Conservation (phyloP, 2,329 filamentous ascomycete species). For the Sordariomycetes sp. region DNA sequence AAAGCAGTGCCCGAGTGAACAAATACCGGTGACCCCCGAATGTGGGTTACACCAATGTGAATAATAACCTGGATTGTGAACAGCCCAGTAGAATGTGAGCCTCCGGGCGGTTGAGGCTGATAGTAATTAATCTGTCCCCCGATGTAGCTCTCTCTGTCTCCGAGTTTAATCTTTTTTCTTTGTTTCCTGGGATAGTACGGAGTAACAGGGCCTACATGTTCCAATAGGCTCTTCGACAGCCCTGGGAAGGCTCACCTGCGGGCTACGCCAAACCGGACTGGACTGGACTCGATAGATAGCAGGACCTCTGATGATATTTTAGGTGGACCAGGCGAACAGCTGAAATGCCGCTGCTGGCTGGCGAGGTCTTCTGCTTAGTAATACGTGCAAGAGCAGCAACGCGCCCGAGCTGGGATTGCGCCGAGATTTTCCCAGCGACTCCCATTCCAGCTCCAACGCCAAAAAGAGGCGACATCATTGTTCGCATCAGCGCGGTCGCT, state of each 20-base stretch:
- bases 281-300: no score
- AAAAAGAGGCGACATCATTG: not conserved
- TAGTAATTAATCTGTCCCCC: no score
- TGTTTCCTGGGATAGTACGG: no score
- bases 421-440: not conserved
- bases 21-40: not conserved
- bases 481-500: not conserved
- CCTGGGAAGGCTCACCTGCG: no score
- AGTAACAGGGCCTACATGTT: no score
- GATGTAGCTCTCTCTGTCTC: no score
- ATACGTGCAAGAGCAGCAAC: not conserved
- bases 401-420: not conserved
- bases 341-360: not conserved
- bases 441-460: not conserved
- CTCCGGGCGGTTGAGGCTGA: not conserved
- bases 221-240: not conserved
- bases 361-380: not conserved
- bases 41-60: not conserved
- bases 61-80: not conserved
- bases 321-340: no score
- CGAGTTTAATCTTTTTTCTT: no score
- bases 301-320: no score
- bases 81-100: not conserved
- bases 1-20: not conserved
- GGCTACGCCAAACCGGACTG: no score